Base-by-base conservation (phyloP, 164 flowering plant genomes). In the Taxillus chinensis region DNA sequence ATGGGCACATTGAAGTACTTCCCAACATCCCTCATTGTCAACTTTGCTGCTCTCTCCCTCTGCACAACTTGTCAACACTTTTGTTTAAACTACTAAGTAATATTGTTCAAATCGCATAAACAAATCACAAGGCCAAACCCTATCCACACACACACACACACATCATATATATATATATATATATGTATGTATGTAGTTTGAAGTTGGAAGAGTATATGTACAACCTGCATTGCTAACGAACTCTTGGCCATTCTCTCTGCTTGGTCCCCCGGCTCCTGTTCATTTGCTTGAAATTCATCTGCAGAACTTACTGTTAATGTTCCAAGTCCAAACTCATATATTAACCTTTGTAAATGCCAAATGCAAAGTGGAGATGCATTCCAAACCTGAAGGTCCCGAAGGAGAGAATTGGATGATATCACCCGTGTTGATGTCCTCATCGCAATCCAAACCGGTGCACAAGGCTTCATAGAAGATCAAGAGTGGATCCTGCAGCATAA, bases 1-100 rank as follows among this genome's bases (percentile, higher is more conserved):
- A 83, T 73, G 5, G 82, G 80, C 10, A 86, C 73, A 68, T 82
- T 81, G 57, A 83, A 80, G 62, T 68, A 71, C 4, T 48, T n/a
- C 12, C 58, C 59, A 17, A 86, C 56, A 15, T 83, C 85, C 3
- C 27, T 9, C 67, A 82, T 17, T 9, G 68, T 76, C 83, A 86
- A 5, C 53, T 38, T 77, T 39, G 64, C 77, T 1, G 82, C 68
- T 61, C 83, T 80, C 55, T 74, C 70, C 80, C 86, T 80, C 91
- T 85, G 80, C 64, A 52, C 53, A 56, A 63, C 27, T 65, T 55
- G 52, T 12, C 57, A 46, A 16, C 37, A 49, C 51, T 12, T 37
- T 15, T 14, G n/a, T 13, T 11, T 37, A 3, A 12, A 50, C 12
- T 6, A 38, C n/a, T 48, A 37, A 16, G 10, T 16, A 43, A 6